These are phyloP conservation scores for Sphagnum fallax DNA, from an alignment of 228 moss, liverwort and hornwort species.

Conservation along the genomic window DNA sequence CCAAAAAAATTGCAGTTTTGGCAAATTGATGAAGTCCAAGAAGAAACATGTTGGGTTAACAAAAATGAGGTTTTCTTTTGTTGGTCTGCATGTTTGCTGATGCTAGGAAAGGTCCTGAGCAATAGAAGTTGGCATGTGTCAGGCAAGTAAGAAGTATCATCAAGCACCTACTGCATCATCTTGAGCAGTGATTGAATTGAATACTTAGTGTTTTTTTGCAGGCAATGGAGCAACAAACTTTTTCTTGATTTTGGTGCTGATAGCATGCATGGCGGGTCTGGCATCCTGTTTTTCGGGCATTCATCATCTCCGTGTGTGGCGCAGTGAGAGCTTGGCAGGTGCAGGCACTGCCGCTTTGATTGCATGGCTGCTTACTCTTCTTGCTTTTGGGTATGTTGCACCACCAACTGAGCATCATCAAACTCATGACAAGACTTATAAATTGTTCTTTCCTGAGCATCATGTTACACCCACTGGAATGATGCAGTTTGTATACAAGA, in stretches of 20 bases:
- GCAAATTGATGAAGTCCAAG: too few relatives aligned
- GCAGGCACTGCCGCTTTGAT: conserved; percentile 25
- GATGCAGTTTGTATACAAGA: background rate
- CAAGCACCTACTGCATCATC: too few relatives aligned
- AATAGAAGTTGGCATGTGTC: too few relatives aligned
- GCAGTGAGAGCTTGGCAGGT: conserved; percentile 22
- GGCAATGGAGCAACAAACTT: conserved; percentile 11
- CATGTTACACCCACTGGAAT: background rate
- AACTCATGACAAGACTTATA: conserved; percentile 5
- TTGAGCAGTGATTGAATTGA: too few relatives aligned
- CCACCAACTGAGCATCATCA: too few relatives aligned
- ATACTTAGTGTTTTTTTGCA: background rate
- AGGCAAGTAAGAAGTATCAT: too few relatives aligned
- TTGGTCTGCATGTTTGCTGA: too few relatives aligned
- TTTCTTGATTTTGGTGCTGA: conserved; percentile 8
- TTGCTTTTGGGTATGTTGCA: conserved; percentile 4
- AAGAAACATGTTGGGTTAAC: too few relatives aligned
- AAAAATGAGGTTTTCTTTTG: too few relatives aligned
- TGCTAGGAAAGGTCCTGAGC: too few relatives aligned
- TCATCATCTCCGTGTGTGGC: conserved; percentile 22
- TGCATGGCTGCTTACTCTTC: conserved; percentile 18
- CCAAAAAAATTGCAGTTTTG: too few relatives aligned
- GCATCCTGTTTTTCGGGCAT: conserved; percentile 17
- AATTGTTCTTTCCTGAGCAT: background rate
- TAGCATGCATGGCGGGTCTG: conserved; percentile 22